phyloP scores from a whole-genome alignment of 2,329 filamentous ascomycete species.

The Coniochaeta hoffmannii region DNA sequence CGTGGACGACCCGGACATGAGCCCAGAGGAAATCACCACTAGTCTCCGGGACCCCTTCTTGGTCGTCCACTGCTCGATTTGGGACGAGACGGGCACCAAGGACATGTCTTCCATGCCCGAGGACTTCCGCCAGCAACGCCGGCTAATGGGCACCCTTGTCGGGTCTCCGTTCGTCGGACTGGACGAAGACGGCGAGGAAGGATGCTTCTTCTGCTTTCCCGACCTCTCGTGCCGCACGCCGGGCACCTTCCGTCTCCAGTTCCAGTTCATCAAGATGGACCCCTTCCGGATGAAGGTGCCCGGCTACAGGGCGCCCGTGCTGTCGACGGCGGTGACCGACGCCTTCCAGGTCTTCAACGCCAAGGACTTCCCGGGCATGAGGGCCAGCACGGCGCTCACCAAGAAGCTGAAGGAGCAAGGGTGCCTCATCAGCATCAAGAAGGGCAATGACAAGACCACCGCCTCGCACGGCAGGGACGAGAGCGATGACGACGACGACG shows the following conservation, averaged over 20 bases:
- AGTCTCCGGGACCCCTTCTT: constrained; percentile 55
- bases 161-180: constrained; percentile 68
- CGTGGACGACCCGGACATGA: constrained; percentile 49
- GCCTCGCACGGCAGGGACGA: constrained; percentile 28
- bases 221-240: constrained; percentile 75
- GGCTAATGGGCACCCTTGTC: constrained; percentile 74
- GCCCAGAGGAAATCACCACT: constrained; percentile 43
- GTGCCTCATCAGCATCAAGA: constrained; percentile 79
- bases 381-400: constrained; percentile 66
- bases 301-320: constrained; percentile 43
- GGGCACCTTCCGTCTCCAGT: constrained; percentile 67
- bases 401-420: constrained; percentile 71
- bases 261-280: constrained; percentile 66
- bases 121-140: constrained; percentile 63
- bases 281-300: constrained; percentile 43
- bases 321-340: constrained; percentile 52
- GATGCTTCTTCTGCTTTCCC: constrained; percentile 81
- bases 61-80: constrained; percentile 71
- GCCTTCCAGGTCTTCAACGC: constrained; percentile 76
- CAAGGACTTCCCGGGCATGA: constrained; percentile 82
- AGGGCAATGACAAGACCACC: constrained; percentile 61
- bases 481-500: constrained; percentile 37
- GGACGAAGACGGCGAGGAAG: constrained; percentile 65
- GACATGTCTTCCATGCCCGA: constrained; percentile 67
- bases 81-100: constrained; percentile 57